Conservation (phyloP, 2,329 filamentous ascomycete genomes). For the Zasmidium cellare region DNA sequence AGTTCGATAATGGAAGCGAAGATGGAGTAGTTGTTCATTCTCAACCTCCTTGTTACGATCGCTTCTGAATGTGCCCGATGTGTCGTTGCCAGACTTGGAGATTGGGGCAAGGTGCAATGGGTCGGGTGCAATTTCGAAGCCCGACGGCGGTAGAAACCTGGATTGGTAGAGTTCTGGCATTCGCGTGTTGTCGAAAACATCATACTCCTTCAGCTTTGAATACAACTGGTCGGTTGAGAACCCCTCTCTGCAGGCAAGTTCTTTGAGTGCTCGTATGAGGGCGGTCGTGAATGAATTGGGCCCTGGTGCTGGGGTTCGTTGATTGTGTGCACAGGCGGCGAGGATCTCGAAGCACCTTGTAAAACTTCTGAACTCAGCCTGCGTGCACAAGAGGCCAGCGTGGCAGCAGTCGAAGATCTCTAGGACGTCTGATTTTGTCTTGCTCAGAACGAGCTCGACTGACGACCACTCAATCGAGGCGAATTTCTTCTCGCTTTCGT, state of each 20-base stretch:
- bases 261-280: background rate
- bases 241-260: background rate
- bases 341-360: background rate
- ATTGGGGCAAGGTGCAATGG: background rate
- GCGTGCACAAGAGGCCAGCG: background rate
- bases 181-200: no score
- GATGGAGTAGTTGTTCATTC: background rate
- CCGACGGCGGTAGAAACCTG: background rate
- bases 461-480: background rate
- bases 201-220: no score
- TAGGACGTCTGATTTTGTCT: background rate
- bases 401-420: conserved; percentile 5
- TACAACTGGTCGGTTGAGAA: background rate
- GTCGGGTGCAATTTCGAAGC: background rate
- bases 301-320: background rate
- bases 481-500: background rate
- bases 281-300: background rate
- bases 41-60: background rate
- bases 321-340: background rate
- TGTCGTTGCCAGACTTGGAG: background rate
- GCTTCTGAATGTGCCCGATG: background rate
- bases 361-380: background rate
- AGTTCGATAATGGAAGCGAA: background rate
- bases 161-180: background rate
- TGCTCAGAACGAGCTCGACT: background rate